Percentiles rank a stretch among this genome's conserved stretches.
These are phyloP conservation scores for Tolypocladium sp. DNA, from an alignment of 2,329 filamentous ascomycete genomes.

Conservation along the genomic window DNA sequence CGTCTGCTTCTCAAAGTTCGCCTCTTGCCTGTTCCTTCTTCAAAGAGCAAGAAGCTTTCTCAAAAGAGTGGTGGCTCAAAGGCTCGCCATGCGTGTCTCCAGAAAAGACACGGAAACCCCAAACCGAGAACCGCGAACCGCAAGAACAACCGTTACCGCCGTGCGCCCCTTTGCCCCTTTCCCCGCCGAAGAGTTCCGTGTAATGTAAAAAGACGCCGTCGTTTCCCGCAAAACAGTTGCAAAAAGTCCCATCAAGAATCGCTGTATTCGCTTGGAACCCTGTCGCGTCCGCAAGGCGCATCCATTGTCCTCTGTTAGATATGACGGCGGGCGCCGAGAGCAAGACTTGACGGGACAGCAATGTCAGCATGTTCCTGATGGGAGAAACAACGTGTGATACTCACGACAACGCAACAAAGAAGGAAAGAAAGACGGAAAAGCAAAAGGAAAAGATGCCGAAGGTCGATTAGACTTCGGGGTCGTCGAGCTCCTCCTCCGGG, in stretches of 20 bases:
- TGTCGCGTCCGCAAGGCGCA: neutral
- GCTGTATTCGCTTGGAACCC: neutral
- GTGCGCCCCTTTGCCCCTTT: too few relatives aligned
- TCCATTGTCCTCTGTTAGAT: neutral
- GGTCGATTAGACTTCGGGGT: neutral
- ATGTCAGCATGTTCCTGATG: neutral
- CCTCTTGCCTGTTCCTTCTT: neutral
- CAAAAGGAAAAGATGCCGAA: neutral
- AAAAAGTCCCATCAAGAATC: neutral
- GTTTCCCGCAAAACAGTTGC: neutral
- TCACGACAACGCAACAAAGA: neutral
- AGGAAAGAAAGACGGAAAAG: neutral
- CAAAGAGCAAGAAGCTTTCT: neutral
- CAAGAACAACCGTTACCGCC: neutral
- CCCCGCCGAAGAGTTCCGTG: neutral
- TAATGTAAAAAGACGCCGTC: neutral
- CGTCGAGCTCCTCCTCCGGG: slow-evolving; percentile 1
- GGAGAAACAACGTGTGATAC: too few relatives aligned
- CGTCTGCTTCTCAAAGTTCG: neutral
- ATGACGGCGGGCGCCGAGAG: neutral
- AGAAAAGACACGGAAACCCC: neutral
- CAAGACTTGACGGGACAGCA: neutral
- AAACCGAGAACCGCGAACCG: neutral
- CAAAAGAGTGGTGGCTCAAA: neutral
- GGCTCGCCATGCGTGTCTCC: neutral